These are phyloP conservation scores for Lichenothelia convexa DNA, from an alignment of 495 filamentous ascomycete species.

Conservation along the genomic window DNA sequence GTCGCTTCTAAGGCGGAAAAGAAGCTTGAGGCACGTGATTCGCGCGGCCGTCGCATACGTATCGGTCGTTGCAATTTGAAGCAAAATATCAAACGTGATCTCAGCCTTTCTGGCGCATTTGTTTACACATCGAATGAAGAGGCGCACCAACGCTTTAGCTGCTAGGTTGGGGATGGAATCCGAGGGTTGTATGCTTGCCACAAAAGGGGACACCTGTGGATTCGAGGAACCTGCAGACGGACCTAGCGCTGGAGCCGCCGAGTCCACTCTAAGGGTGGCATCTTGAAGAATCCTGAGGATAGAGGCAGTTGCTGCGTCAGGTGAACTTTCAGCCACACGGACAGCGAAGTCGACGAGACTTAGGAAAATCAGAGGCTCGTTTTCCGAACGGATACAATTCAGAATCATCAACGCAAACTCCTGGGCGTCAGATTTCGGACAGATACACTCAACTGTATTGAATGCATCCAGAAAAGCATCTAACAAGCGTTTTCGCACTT, in stretches of 20 bases:
- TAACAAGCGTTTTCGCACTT: slow-evolving; percentile 39
- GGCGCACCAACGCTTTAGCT: slow-evolving; percentile 5
- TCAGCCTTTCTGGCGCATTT: slow-evolving; percentile 31
- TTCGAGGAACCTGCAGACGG: background rate
- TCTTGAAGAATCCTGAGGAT: slow-evolving; percentile 30
- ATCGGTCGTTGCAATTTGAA: slow-evolving; percentile 38
- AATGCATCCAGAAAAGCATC: slow-evolving; percentile 51
- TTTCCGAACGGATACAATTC: slow-evolving; percentile 31
- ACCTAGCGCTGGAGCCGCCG: background rate
- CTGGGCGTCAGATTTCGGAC: slow-evolving; percentile 24
- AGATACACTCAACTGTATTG: slow-evolving; percentile 25
- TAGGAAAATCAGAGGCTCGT: slow-evolving; percentile 23
- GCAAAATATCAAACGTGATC: slow-evolving; percentile 33
- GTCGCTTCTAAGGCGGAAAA: slow-evolving; percentile 72
- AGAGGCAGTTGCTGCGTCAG: slow-evolving; percentile 29
- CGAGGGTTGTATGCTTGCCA: background rate
- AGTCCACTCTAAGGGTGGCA: slow-evolving; percentile 3
- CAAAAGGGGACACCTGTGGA: background rate
- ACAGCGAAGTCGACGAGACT: slow-evolving; percentile 31
- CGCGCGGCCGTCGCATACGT: slow-evolving; percentile 46
- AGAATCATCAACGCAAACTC: slow-evolving; percentile 27
- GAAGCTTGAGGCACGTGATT: slow-evolving; percentile 61
- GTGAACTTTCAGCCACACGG: slow-evolving; percentile 23
- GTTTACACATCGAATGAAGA: slow-evolving; percentile 41
- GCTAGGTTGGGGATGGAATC: background rate